phyloP scores from a whole-genome alignment of 768 basidiomycete genomes.

The Rhodotorula diobovata region DNA sequence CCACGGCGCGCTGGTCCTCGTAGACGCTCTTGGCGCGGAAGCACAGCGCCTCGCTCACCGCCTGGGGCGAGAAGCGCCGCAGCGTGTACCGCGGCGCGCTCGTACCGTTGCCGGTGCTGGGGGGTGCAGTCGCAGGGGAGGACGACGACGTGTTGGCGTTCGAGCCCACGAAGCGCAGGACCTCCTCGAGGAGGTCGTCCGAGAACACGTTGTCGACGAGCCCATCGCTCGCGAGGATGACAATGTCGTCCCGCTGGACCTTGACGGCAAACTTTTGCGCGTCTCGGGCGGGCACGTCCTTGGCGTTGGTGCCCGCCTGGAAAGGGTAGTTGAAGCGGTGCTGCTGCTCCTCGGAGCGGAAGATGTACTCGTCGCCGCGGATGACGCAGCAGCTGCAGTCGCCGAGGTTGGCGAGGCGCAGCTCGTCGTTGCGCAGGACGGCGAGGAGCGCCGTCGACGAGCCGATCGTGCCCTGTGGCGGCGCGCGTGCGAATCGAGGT shows the following conservation, averaged over 20 bases:
- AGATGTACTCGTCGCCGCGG: slow-evolving; percentile 65
- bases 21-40: slow-evolving; percentile 69
- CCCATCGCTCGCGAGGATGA: slow-evolving; percentile 76
- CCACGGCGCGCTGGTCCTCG: slow-evolving; percentile 49
- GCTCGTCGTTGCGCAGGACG: slow-evolving; percentile 54
- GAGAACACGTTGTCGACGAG: slow-evolving; percentile 85
- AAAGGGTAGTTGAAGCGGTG: slow-evolving; percentile 70
- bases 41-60: slow-evolving; percentile 63
- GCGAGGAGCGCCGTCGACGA: slow-evolving; percentile 52
- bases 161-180: slow-evolving; percentile 34
- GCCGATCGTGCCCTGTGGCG: slow-evolving; percentile 51
- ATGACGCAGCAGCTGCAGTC: slow-evolving; percentile 78
- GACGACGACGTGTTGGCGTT: slow-evolving; percentile 13
- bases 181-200: slow-evolving; percentile 75
- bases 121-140: slow-evolving; percentile 11
- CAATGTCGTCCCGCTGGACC: slow-evolving; percentile 51
- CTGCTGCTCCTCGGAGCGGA: slow-evolving; percentile 91
- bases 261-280: slow-evolving; percentile 59
- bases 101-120: slow-evolving; percentile 5
- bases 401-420: slow-evolving; percentile 77
- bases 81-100: slow-evolving; percentile 50
- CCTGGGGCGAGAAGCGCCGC: slow-evolving; percentile 39
- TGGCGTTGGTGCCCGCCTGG: slow-evolving; percentile 61
- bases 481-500: slow-evolving; percentile 1
- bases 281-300: slow-evolving; percentile 60